A percentile compares a stretch with the other conserved stretches of the same genome.
Conservation (phyloP, 2,329 filamentous ascomycete species). For the Venturia pyrina region DNA sequence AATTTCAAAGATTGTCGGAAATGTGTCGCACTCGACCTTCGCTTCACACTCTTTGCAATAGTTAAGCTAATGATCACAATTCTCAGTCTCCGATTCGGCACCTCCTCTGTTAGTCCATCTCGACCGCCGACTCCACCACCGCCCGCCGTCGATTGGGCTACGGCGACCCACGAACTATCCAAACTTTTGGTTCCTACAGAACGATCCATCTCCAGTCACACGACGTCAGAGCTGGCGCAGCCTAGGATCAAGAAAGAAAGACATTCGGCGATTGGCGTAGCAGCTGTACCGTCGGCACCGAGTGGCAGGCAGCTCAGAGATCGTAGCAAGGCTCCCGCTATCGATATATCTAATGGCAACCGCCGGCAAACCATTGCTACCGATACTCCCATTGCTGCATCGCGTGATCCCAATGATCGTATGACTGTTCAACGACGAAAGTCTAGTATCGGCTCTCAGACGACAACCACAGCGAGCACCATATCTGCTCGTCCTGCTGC, state of each 20-base stretch:
- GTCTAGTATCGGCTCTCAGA: conserved; percentile 3
- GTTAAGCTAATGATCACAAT: background rate
- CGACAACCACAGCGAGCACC: conserved; percentile 15
- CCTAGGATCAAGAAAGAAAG: conserved; percentile 45
- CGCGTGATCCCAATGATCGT: conserved; percentile 21
- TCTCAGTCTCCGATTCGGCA: background rate
- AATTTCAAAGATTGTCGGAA: conserved; percentile 2
- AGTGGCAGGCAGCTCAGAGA: conserved; percentile 46
- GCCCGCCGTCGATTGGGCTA: conserved; percentile 76
- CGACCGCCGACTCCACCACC: conserved; percentile 54
- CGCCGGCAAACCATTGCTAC: conserved; percentile 55
- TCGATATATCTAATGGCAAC: conserved; percentile 23
- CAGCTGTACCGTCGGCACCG: conserved; percentile 25
- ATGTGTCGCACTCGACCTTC: conserved; percentile 11
- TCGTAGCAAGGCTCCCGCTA: conserved; percentile 8
- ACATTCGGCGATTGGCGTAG: conserved; percentile 39
- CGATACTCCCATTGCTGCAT: background rate
- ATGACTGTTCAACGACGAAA: background rate
- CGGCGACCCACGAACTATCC: conserved; percentile 72
- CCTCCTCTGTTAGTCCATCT: conserved; percentile 24
- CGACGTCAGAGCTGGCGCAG: conserved; percentile 62
- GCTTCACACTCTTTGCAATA: background rate
- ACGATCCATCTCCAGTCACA: conserved; percentile 66
- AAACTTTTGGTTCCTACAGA: conserved; percentile 70
- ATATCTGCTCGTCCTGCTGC: background rate